Evolutionary conservation across 2,329 filamentous ascomycete species (phyloP), one percentile per base, ranked within the genome.

Genomic region (Sclerotinia subarctica): DNA sequence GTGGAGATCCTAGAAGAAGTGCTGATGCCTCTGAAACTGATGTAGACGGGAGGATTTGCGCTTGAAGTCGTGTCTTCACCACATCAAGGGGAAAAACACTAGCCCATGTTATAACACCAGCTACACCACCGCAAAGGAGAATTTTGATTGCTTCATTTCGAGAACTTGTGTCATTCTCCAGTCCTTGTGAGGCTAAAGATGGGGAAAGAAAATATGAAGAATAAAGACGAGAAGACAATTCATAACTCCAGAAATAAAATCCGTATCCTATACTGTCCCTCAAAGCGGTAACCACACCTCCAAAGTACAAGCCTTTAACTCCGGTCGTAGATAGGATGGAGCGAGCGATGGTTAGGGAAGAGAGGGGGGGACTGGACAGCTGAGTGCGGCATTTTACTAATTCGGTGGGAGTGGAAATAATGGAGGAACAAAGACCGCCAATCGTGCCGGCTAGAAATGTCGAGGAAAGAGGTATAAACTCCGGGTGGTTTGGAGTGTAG

Each of bases 211-310:
- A 21, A 21, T 62, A 44, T 13, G 46, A 42, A 32, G 56, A 35
- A 21, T 47, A 67, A n/a, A 67, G 24, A 51, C 86, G 84, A 71
- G 90, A 92, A 71, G 84, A 87, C 69, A 94, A 81, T 78, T 96
- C 91, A 76, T 97, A 98, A 1, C 90, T 90, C 91, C 91, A 96
- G 78, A 98, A 98, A 77, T 97, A 98, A 78, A 97, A 97, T 0
- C 94, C 94, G 79, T 97, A 98, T n/a, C 94, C 94, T 67, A 97
- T 86, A 68, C 90, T 90, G 79, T 98, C 94, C 62, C 94, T 85
- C 52, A 94, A 77, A 65, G 90, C 92, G 0, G 94, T 98, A 21
- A 97, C 87, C 0, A 81, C 82, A 26, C 94, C 94, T 26, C 93
- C 94, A 70, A 88, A 85, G 77, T 96, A 97, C 29, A 97, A 79